Evolutionary conservation across 192 early-diverging fungal species (phyloP), one percentile per base, ranked within the genome.

Genomic region (Mortierella antarctica): DNA sequence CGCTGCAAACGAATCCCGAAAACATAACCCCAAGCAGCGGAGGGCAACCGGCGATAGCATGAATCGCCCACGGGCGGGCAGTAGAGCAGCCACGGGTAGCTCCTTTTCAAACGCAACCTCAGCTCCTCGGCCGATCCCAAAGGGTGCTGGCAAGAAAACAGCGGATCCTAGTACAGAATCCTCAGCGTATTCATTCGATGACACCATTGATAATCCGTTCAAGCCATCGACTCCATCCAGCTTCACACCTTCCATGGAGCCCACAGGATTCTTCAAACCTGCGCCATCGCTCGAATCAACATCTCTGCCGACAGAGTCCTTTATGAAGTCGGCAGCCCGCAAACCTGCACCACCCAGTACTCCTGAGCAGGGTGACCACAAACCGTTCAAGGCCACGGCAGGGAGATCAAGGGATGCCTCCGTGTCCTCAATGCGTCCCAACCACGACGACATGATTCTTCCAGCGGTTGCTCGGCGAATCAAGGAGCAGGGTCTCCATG

Each of bases 381-480:
- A 64, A 40, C 73, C 73, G 6, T 50, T 67, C 52, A 65, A 17
- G 41, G 6, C 31, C 65, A 45, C 31, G 21, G 21, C 64, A 50
- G 51, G 69, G 31, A 31, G 31, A 31, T 45, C 65, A 9, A 58
- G 70, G 49, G 53, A 71, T 42, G 60, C 50, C 11, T 72, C 77
- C 2, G 44, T 68, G 7, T 51, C 63, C 9, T 71, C 70, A 13
- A 15, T 69, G 23, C 48, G 40, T 15, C 77, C 77, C 4, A 64
- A 65, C 14, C 77, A 80, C 47, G 77, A 80, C 1, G 77, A 80
- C 39, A 80, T 80, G 77, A 80, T 80, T 53, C 41, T 80, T 6
- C 77, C 77, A 13, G 70, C 70, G 7, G 70, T 80, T 7, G 77
- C 77, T 17, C 51, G 61, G 39, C 62, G 70, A 1, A 71, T 80